Conservation (phyloP, 768 basidiomycete genomes). For the Pleurotus salmoneostramineus region DNA sequence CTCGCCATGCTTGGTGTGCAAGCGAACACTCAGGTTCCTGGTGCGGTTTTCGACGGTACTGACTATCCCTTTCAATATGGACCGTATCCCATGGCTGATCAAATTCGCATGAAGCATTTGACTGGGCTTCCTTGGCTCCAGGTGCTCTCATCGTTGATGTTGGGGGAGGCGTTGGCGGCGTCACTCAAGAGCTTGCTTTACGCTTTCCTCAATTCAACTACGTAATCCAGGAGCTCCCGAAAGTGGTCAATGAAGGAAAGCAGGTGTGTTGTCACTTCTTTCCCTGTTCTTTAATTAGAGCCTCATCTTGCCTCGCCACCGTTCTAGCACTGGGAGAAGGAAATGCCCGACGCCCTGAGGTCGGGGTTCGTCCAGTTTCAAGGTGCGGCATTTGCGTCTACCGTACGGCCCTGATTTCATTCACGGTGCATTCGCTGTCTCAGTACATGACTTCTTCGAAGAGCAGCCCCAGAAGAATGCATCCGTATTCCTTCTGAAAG, state of each 20-base stretch:
- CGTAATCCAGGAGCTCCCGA: conserved; percentile 21
- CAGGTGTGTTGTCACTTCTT: background rate
- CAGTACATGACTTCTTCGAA: conserved; percentile 28
- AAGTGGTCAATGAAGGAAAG: conserved; percentile 13
- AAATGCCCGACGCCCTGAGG: conserved; percentile 11
- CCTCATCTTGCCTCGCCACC: background rate
- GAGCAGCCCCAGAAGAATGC: conserved; percentile 41
- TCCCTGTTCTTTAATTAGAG: background rate
- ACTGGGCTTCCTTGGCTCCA: conserved; percentile 18
- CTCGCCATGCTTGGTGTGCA: conserved; percentile 8
- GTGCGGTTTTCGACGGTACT: background rate
- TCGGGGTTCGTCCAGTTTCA: conserved; percentile 12
- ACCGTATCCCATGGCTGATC: background rate
- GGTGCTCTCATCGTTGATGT: conserved; percentile 24
- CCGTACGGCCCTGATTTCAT: background rate
- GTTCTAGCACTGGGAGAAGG: conserved; percentile 8
- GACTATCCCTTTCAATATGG: no score
- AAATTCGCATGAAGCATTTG: conserved; percentile 13
- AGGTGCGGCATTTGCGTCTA: conserved; percentile 8
- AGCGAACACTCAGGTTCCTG: background rate
- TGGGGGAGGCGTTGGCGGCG: conserved; percentile 22
- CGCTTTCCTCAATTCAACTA: conserved; percentile 15
- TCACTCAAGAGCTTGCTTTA: conserved; percentile 15
- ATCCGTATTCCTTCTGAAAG: conserved; percentile 49
- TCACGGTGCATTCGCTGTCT: background rate